These are phyloP conservation scores for Atalantia buxifolia DNA, from an alignment of 345 rosid genomes.

Conservation along the genomic window DNA sequence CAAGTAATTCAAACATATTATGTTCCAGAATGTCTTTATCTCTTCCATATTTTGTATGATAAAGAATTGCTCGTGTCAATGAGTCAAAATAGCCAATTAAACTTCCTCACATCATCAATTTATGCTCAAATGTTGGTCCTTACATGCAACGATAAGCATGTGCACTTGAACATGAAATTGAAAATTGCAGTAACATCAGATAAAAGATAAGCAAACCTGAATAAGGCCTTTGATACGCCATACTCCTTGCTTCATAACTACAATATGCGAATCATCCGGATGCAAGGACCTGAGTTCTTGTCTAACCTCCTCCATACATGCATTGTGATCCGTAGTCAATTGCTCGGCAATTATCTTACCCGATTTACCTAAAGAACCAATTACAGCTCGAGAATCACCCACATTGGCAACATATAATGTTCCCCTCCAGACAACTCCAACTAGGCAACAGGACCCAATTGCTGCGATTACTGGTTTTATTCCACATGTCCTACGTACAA, in stretches of 20 bases:
- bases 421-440: slow-evolving; percentile 83
- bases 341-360: slow-evolving; percentile 83
- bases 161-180: background rate
- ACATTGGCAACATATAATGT: slow-evolving; percentile 78
- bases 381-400: slow-evolving; percentile 95
- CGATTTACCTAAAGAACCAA: slow-evolving; percentile 56
- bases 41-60: background rate
- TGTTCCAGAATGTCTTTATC: too few relatives aligned
- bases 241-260: slow-evolving; percentile 80
- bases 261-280: slow-evolving; percentile 83
- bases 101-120: background rate
- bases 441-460: slow-evolving; percentile 89
- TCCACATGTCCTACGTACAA: slow-evolving; percentile 61
- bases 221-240: slow-evolving; percentile 99
- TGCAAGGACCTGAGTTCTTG: slow-evolving; percentile 80
- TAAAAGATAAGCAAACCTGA: slow-evolving; percentile 54
- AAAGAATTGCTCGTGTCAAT: background rate
- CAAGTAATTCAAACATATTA: background rate
- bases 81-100: background rate
- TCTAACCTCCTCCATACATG: slow-evolving; percentile 83
- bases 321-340: slow-evolving; percentile 83
- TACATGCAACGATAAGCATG: background rate
- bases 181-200: background rate
- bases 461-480: slow-evolving; percentile 85
- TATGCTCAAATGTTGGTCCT: background rate